Evolutionary conservation across 164 flowering plant species (phyloP).

Genomic region (Brasenia schreberi): DNA sequence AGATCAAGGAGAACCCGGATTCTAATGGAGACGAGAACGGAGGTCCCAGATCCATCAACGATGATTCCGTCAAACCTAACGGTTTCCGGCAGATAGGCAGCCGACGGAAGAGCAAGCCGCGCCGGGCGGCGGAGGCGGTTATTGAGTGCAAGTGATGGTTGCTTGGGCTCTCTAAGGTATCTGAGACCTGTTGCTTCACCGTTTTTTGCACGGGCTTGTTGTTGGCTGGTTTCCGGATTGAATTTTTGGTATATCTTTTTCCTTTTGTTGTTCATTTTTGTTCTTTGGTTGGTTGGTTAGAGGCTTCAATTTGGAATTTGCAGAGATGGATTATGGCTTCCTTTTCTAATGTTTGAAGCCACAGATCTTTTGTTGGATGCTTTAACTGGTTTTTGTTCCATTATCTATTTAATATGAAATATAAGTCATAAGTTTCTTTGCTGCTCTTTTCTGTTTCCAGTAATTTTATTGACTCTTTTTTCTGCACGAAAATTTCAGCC

Average conservation of each 20-base stretch:
- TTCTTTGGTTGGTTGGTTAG: background rate
- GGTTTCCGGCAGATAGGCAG: constrained; percentile 61
- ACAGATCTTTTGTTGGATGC: background rate
- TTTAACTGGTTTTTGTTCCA: background rate
- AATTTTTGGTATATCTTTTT: background rate
- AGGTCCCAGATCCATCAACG: constrained; percentile 23
- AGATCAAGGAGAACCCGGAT: constrained; percentile 32
- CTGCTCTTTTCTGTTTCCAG: background rate
- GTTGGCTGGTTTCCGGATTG: background rate
- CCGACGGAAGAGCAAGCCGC: constrained; percentile 69
- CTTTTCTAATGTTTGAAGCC: background rate
- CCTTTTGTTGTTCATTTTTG: background rate
- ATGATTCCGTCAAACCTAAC: constrained; percentile 25
- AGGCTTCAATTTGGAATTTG: background rate
- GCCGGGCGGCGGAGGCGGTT: constrained; percentile 77
- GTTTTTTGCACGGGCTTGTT: background rate
- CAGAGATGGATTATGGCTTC: background rate
- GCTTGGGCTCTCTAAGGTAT: background rate
- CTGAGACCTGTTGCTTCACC: background rate
- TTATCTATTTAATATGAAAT: background rate
- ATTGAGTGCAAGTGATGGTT: constrained; percentile 51
- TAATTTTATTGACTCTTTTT: too few relatives aligned
- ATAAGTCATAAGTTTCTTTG: background rate
- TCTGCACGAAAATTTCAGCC: too few relatives aligned
- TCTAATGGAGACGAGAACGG: constrained; percentile 41